Conservation (phyloP, 768 basidiomycete genomes). For the Asterophora lycoperdoides region DNA sequence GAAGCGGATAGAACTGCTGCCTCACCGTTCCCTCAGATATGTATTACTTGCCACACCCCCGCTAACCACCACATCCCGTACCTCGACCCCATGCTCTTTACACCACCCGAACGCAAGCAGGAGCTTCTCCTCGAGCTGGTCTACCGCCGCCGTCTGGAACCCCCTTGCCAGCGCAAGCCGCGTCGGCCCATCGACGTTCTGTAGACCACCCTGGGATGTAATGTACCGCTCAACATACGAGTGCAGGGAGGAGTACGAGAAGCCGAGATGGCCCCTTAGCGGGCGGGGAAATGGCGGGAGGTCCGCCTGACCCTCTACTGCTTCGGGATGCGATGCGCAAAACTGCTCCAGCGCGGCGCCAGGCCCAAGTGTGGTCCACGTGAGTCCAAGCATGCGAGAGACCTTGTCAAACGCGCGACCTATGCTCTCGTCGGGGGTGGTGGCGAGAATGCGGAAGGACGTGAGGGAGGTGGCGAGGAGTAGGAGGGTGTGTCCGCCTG, state of each 20-base stretch:
- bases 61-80: slow-evolving; percentile 71
- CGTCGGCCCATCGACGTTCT: slow-evolving; percentile 33
- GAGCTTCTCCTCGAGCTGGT: slow-evolving; percentile 75
- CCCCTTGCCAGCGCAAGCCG: slow-evolving; percentile 54
- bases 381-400: slow-evolving; percentile 62
- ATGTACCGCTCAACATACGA: slow-evolving; percentile 64
- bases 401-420: slow-evolving; percentile 85
- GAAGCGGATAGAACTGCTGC: background rate
- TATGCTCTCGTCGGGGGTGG: slow-evolving; percentile 69
- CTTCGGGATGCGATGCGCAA: slow-evolving; percentile 35
- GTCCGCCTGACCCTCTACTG: slow-evolving; percentile 8
- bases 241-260: slow-evolving; percentile 80
- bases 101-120: slow-evolving; percentile 47
- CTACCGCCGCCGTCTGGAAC: slow-evolving; percentile 70
- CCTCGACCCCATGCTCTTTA: slow-evolving; percentile 32
- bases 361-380: slow-evolving; percentile 59
- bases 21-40: slow-evolving; percentile 62
- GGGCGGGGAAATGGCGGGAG: slow-evolving; percentile 43
- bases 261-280: slow-evolving; percentile 51
- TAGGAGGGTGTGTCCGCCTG: slow-evolving; percentile 93
- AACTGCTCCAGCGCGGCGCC: slow-evolving; percentile 82
- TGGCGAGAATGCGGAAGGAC: slow-evolving; percentile 66
- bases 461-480: slow-evolving; percentile 61
- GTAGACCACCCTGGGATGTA: slow-evolving; percentile 35
- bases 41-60: slow-evolving; percentile 92